A percentile compares a stretch with the other conserved stretches of the same genome.
These are phyloP conservation scores for Komagataella populi DNA, from an alignment of 805 yeast species.

Conservation along the genomic window DNA sequence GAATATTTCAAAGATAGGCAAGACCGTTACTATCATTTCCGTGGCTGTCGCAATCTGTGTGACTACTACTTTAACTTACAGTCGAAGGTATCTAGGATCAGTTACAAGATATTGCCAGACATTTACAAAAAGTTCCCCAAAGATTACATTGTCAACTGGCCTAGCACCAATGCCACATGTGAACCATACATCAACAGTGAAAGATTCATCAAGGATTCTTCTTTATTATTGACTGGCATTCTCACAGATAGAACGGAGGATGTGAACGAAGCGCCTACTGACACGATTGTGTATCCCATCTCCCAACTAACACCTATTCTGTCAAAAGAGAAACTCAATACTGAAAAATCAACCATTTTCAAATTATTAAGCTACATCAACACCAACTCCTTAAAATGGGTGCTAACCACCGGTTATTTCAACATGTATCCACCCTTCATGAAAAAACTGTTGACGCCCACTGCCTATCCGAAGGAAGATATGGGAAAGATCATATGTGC, in stretches of 20 bases:
- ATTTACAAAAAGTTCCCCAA: conserved; percentile 16
- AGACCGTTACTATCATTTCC: conserved; percentile 77
- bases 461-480: conserved; percentile 18
- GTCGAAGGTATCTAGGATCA: conserved; percentile 48
- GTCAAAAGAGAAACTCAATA: conserved; percentile 44
- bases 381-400: conserved; percentile 50
- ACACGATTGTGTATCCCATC: conserved; percentile 74
- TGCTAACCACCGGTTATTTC: conserved; percentile 93
- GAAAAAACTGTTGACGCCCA: conserved; percentile 38
- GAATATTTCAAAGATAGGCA: conserved; percentile 94
- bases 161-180: conserved; percentile 44
- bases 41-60: conserved; percentile 33
- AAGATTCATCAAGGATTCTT: conserved; percentile 41
- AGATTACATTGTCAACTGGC: conserved; percentile 62
- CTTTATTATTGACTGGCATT: conserved; percentile 42
- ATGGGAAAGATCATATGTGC: conserved; percentile 75
- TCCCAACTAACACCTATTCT: conserved; percentile 84
- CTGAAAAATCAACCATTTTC: conserved; percentile 66
- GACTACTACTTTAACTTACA: conserved; percentile 70
- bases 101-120: conserved; percentile 47
- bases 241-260: conserved; percentile 23
- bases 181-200: conserved; percentile 50
- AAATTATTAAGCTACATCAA: conserved; percentile 44
- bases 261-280: not conserved
- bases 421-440: conserved; percentile 74